Base-by-base conservation (phyloP, 1,139 yeast species). In the Saccharomyces hybrid region DNA sequence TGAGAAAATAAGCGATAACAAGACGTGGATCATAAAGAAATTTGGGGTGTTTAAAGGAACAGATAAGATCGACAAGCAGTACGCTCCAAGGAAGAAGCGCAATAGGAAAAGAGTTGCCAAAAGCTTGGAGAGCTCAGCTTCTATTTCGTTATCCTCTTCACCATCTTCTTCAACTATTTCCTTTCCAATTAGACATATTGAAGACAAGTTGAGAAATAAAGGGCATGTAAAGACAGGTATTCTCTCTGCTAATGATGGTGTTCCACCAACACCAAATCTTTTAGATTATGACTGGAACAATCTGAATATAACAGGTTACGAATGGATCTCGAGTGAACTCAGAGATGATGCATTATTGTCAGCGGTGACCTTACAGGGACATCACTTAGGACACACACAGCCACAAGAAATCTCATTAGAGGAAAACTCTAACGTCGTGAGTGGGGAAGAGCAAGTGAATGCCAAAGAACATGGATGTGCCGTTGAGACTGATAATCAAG, bases 311-410 rank as follows among this genome's bases (percentile, higher is more conserved):
- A 62, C 56, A 42, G 75, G 76, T 20, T 55, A 75, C 55, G 81
- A 77, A 59, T 84, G 90, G 90, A 73, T 85, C 26, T 83, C 90
- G 8, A 82, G 79, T 55, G 91, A 85, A 64, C 73, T 85, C 50
- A 70, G 85, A 55, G 88, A 84, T 60, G 90, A 85, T 62, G 90
- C 89, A 0, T 68, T 85, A 34, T 71, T 85, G 55, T 84, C 90
- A 0, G 89, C 89, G 0, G 86, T 88, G 7, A 89, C 89, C 0
- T 73, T 84, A 51, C 83, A 83, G 57, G 85, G 84, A 4, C 52
- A n/a, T 55, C 55, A 14, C 9, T 47, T 28, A 14, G 25, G 23
- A 9, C 49, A 47, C 9, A 8, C 28, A n/a, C 49, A 47, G 16
- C 34, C 38, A 16, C 48, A 23, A 25, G 34, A 47, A 44, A 14